Conservation (phyloP, 2,329 filamentous ascomycete species). For the Cadophora luteo-olivacea region DNA sequence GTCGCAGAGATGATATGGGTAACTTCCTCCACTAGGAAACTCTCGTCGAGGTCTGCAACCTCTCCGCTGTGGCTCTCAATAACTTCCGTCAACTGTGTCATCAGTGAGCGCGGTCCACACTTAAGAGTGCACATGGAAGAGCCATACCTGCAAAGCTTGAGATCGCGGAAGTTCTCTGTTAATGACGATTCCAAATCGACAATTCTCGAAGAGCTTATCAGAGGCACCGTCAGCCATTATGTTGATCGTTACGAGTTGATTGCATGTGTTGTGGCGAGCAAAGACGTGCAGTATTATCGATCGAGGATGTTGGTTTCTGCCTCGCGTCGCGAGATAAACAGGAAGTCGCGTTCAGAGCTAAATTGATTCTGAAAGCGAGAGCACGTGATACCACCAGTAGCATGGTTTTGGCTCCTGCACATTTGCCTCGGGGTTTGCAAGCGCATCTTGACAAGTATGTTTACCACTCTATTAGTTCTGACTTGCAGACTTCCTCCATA, state of each 20-base stretch:
- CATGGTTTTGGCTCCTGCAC: no score
- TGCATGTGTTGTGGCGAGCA: slow-evolving; percentile 7
- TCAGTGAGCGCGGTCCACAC: background rate
- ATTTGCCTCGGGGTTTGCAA: no score
- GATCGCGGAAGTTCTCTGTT: slow-evolving; percentile 34
- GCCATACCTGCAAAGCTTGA: slow-evolving; percentile 35
- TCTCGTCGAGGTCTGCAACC: slow-evolving; percentile 48
- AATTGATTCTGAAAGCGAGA: slow-evolving; percentile 10
- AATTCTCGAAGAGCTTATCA: slow-evolving; percentile 39
- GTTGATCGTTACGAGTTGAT: background rate
- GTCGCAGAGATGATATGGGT: slow-evolving; percentile 77
- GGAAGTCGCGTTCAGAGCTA: slow-evolving; percentile 7
- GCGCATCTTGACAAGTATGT: no score
- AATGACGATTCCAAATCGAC: slow-evolving; percentile 39
- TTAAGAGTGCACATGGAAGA: background rate
- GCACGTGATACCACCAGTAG: background rate
- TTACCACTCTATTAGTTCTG: background rate
- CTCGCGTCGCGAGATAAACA: slow-evolving; percentile 15
- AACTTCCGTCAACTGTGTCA: slow-evolving; percentile 35
- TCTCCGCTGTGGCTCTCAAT: slow-evolving; percentile 45
- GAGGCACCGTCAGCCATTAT: slow-evolving; percentile 28
- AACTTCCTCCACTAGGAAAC: slow-evolving; percentile 51
- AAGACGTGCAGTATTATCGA: background rate
- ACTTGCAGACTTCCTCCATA: no score
- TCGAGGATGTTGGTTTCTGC: slow-evolving; percentile 5